Conservation (phyloP, 306 rosid species). For the Vachellia collinsii region DNA sequence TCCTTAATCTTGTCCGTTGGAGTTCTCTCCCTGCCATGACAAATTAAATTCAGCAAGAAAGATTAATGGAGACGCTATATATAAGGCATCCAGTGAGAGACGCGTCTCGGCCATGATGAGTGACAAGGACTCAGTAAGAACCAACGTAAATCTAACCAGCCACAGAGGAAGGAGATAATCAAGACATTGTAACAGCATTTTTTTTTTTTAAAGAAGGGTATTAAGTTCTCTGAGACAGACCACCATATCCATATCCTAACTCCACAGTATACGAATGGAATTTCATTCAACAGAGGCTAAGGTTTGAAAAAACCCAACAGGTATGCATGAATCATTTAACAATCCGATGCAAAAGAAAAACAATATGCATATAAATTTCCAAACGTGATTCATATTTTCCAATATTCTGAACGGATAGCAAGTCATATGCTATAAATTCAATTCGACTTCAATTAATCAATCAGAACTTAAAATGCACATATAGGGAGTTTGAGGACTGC, state of each 20-base stretch:
- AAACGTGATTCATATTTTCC: conserved; percentile 5
- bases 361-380: neutral
- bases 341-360: neutral
- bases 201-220: neutral
- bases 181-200: neutral
- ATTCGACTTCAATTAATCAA: conserved; percentile 7
- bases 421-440: neutral
- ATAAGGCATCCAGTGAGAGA: no score
- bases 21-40: conserved; percentile 54
- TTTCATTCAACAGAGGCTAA: neutral
- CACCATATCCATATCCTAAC: neutral
- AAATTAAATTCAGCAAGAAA: conserved; percentile 27
- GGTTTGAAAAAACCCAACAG: neutral
- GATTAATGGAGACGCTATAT: no score
- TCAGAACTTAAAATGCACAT: neutral
- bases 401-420: conserved; percentile 5
- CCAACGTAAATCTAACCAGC: neutral
- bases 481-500: neutral
- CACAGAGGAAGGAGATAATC: neutral
- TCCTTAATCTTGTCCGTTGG: conserved; percentile 73
- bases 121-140: neutral
- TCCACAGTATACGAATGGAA: neutral
- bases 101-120: neutral
- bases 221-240: neutral
- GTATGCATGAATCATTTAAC: neutral